Evolutionary conservation across 2,329 filamentous ascomycete genomes (phyloP), one percentile per base, ranked within the genome.

Genomic region (Simplicillium aogashimaense): DNA sequence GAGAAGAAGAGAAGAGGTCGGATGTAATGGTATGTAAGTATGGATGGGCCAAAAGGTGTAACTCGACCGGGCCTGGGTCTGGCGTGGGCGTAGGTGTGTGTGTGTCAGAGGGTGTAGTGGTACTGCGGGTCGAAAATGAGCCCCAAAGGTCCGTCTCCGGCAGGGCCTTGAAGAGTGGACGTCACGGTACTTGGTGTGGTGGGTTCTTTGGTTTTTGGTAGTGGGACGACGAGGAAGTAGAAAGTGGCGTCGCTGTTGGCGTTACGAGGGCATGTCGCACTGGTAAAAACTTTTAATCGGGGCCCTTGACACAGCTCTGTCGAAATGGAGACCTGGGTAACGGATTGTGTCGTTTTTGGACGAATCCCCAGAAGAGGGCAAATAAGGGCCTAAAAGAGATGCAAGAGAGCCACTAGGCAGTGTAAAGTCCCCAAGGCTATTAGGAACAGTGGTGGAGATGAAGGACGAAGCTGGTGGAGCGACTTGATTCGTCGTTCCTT

Each of bases 251-350:
- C 33, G 15, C 33, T 35, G 33, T 25, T 25, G 33, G 33, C 33
- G 33, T 35, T 35, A 16, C 33, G 33, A 35, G 33, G 33, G 33
- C 33, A 35, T 35, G 33, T 35, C 33, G 33, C 33, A 35, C 33
- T 18, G 33, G 33, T 14, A 15, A 35, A 35, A 35, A 10, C 5
- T 35, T 35, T 35, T 35, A 6, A 6, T 25, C 20, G 20, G 20
- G 20, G 20, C 20, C 20, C 9, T 25, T 25, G 20, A 25, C 20
- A 9, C 20, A 25, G 20, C 20, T 25, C 20, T 25, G 20, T 25
- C 20, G 20, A 25, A 25, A 25, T 25, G 20, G 20, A 6, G 20
- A 25, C 20, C 15, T 34, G 33, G 6, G 11, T 15, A 14, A 8
- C 33, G 33, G 14, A 5, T 35, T 17, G 33, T 12, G 12, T 35